phyloP scores from a whole-genome alignment of 2,329 filamentous ascomycete species.

The Neofusicoccum sp. region DNA sequence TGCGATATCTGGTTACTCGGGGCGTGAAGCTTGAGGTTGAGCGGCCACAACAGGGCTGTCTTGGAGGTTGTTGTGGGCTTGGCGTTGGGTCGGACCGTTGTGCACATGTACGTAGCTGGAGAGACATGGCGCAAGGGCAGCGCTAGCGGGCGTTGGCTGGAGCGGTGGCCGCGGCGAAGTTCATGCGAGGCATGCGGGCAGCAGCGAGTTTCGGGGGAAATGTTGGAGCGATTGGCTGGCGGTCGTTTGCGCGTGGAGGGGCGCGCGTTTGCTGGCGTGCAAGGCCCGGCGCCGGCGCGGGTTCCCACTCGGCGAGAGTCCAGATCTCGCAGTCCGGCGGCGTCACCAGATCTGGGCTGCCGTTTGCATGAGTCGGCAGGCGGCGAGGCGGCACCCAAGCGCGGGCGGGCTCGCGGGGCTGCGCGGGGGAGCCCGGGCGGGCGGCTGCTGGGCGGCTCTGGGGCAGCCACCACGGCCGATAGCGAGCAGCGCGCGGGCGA shows the following conservation, averaged over 20 bases:
- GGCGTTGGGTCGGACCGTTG: not conserved
- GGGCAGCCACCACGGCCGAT: too few relatives aligned
- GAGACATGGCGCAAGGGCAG: not conserved
- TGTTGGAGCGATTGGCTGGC: not conserved
- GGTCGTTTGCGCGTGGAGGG: not conserved
- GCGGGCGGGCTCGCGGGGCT: too few relatives aligned
- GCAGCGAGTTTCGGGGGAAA: not conserved
- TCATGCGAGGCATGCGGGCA: not conserved
- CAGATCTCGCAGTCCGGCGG: slow-evolving; percentile 1
- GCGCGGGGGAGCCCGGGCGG: too few relatives aligned
- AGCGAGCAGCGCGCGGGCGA: too few relatives aligned
- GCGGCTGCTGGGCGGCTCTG: too few relatives aligned
- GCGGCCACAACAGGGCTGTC: too few relatives aligned
- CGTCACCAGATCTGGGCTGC: not conserved
- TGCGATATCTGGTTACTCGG: too few relatives aligned
- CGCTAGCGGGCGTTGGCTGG: not conserved
- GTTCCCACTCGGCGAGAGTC: not conserved
- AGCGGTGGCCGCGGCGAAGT: not conserved
- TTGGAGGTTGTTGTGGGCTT: not conserved
- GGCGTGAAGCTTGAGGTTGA: too few relatives aligned
- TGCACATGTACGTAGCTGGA: not conserved
- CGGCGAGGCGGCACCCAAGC: not conserved
- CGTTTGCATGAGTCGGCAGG: not conserved
- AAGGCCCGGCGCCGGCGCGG: too few relatives aligned
- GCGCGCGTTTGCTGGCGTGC: too few relatives aligned